Evolutionary conservation across 768 basidiomycete species (phyloP), one percentile per base, ranked within the genome.

Genomic region (Sporobolomyces pararoseus): DNA sequence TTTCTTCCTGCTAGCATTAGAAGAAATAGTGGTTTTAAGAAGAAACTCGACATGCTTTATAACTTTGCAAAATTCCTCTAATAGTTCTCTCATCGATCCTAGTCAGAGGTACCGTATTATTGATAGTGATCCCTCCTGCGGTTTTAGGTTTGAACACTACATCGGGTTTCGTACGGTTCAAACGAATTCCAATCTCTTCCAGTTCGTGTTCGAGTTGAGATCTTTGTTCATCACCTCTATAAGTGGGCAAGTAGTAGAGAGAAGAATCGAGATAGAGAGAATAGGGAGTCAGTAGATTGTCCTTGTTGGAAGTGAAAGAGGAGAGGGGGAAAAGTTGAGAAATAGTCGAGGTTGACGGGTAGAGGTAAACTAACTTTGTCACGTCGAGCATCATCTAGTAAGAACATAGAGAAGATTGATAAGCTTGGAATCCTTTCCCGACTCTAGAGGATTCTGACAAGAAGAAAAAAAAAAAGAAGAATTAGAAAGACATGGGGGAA

Each of bases 51-150:
- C 68, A 53, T 55, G 73, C 70, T 65, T 75, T 73, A 53, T 72
- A 81, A 75, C 95, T 90, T 66, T 92, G 90, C 49, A 99, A 81
- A 71, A 99, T 95, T 3, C 90, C 89, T 54, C 92, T 84, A 70
- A 99, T 90, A 2, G 92, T 96, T 79, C 89, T 89, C 78, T 97
- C 95, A 78, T 98, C 92, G 0, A 91, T 97, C 78, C 86, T 89
- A 0, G 93, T 98, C 73, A 97, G 80, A 77, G 95, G 95, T 31
- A 96, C 92, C 0, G 96, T 98, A 19, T 86, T 84, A 77, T 91
- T 98, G 77, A 97, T 85, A 82, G 89, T 69, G 19, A 71, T 72
- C 6, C 75, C 68, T 35, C 73, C 68, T 3, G 71, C 70, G 13
- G 71, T 68, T 58, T 89, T 91, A 75, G 86, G 87, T 81, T 94